Conservation (phyloP, 2,329 filamentous ascomycete species). For the Leptodontidium sp. region DNA sequence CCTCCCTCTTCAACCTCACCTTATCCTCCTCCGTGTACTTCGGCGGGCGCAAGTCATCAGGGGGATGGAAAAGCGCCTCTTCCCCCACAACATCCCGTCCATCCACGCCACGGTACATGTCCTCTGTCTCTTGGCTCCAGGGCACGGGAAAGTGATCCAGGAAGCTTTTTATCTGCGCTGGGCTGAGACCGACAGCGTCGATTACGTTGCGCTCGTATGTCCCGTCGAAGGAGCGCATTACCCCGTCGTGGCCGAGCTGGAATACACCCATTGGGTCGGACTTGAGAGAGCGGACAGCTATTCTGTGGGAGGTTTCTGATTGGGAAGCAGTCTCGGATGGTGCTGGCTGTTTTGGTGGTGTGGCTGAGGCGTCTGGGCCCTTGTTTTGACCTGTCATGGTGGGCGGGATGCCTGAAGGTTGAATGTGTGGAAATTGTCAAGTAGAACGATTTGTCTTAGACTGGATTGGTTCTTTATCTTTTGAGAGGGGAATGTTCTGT, state of each 20-base stretch:
- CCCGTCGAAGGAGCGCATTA: constrained; percentile 22
- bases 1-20: neutral
- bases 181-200: constrained; percentile 21
- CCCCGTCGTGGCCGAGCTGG: constrained; percentile 18
- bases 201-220: constrained; percentile 19
- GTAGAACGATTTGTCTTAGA: too few species aligned
- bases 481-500: too few species aligned
- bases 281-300: constrained; percentile 8
- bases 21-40: constrained; percentile 22
- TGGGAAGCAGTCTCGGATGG: too few species aligned
- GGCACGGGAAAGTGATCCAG: neutral
- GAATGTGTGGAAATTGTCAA: too few species aligned
- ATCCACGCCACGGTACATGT: constrained; percentile 23
- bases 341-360: too few species aligned
- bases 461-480: too few species aligned
- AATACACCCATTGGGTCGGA: constrained; percentile 13
- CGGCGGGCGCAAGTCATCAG: constrained; percentile 13
- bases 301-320: neutral
- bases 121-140: constrained; percentile 21
- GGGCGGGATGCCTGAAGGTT: too few species aligned
- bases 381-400: too few species aligned
- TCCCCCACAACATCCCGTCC: constrained; percentile 21
- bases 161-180: constrained; percentile 17
- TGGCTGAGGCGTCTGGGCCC: too few species aligned
- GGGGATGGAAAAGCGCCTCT: constrained; percentile 17